Conservation (phyloP, 2,329 filamentous ascomycete species). For the Aspergillus sp. region DNA sequence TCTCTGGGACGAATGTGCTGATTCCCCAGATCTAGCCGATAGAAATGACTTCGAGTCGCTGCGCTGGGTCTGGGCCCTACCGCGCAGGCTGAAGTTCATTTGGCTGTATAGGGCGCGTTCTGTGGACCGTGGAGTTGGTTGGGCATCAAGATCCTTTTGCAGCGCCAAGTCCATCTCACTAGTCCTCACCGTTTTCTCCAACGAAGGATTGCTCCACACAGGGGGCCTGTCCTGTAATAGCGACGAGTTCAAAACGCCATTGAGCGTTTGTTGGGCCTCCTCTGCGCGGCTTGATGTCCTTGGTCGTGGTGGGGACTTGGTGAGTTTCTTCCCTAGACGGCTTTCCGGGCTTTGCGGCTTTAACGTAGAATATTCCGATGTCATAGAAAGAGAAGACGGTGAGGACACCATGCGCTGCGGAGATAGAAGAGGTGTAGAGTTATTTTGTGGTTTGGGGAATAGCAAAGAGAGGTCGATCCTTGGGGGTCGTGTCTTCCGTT, state of each 20-base stretch:
- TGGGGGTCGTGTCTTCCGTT: slow-evolving; percentile 39
- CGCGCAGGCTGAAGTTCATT: slow-evolving; percentile 24
- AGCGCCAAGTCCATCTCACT: slow-evolving; percentile 36
- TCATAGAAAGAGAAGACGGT: slow-evolving; percentile 38
- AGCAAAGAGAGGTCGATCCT: slow-evolving; percentile 44
- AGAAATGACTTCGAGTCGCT: slow-evolving; percentile 21
- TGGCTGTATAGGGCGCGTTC: slow-evolving; percentile 21
- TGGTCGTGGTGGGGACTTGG: slow-evolving; percentile 24
- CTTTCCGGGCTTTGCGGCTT: slow-evolving; percentile 21
- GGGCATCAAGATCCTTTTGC: slow-evolving; percentile 27
- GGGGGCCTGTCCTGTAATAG: slow-evolving; percentile 19
- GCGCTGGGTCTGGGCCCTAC: slow-evolving; percentile 22
- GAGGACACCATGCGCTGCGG: slow-evolving; percentile 43
- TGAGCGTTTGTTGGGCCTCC: slow-evolving; percentile 14
- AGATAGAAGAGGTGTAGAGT: slow-evolving; percentile 37
- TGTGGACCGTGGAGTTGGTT: slow-evolving; percentile 13
- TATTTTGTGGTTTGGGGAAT: slow-evolving; percentile 41
- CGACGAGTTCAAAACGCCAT: slow-evolving; percentile 17
- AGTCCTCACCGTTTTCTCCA: slow-evolving; percentile 32
- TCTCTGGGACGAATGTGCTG: slow-evolving; percentile 8
- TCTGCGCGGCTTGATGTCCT: slow-evolving; percentile 11
- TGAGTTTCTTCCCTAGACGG: slow-evolving; percentile 26
- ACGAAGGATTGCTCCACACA: slow-evolving; percentile 25
- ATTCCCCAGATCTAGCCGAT: slow-evolving; percentile 3
- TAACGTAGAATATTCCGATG: slow-evolving; percentile 31